Base-by-base conservation (phyloP, 176 grass and related monocot genomes). In the Triticum timopheevii region DNA sequence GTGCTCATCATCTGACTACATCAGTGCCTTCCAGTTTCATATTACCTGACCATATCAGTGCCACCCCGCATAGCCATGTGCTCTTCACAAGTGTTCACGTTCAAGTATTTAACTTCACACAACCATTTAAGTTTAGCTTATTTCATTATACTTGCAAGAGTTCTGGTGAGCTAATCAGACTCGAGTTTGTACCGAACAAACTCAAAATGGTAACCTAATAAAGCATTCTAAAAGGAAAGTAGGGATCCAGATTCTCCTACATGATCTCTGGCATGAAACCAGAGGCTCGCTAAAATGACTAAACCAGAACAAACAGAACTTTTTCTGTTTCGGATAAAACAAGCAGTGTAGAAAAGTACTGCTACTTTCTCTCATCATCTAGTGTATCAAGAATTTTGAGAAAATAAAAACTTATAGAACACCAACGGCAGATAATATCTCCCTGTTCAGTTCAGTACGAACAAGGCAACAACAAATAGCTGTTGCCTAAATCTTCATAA, bases 251-350 rank as follows among this genome's bases (percentile, higher is more conserved):
- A 9, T 49, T 17, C n/a, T 27, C n/a, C 39, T 45, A 45, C 39
- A 73, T 45, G 4, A 0, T 45, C 40, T 58, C 44, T 56, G 13
- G 13, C 19, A 20, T 27, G 6, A 79, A 52, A 39, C 6, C 49
- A 69, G 70, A 61, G 19, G 11, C 65, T 79, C 7, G 10, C 20
- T 61, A 36, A 84, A 80, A 76, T 20, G 19, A 86, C 61, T 76
- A 76, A 7, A 54, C 4, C 69, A 75, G 44, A 80, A 45, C 1
- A 59, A 76, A 5, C 28, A 61, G 23, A 56, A 16, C 6, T 6
- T 23, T 17, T 1, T 50, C 10, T 50, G 27, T 6, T 54, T 33
- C 11, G 10, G 19, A 71, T 33, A 3, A 73, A 54, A 45, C 20
- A 83, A 34, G 19, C 25, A 65, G 63, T 81, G 44, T 35, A 73